Evolutionary conservation across 768 basidiomycete species (phyloP), one percentile per base, ranked within the genome.

Genomic region (Grammothele lineata): DNA sequence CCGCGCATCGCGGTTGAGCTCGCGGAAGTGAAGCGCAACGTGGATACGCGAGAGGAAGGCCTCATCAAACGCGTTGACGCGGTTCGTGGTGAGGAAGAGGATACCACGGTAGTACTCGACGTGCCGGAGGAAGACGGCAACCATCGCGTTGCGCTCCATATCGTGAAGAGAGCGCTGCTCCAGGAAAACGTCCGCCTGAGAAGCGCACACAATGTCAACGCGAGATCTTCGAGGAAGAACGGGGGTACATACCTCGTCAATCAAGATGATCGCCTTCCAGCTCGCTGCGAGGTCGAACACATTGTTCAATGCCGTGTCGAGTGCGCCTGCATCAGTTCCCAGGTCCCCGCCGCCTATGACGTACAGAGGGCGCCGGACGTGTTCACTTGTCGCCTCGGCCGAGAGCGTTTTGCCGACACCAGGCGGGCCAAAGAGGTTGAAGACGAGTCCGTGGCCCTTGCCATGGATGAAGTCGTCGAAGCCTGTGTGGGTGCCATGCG

Each of bases 41-140:
- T 80, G 81, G 56, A 81, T 80, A 45, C 81, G 77, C 15, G 79
- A 81, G 42, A 82, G 72, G 74, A 83, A 85, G 8, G 83, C 83
- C 51, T 80, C 79, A 57, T 84, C 82, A 62, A 83, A 81, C 1
- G 77, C 69, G 48, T 77, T 74, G 40, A 68, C 52, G 27, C 64
- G 56, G 58, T 70, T 70, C 10, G 69, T 70, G 9, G 69, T 70
- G 43, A 72, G 60, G 58, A 70, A 66, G 24, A 70, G 61, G 33
- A 72, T 63, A 22, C 69, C 69, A 27, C 60, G 57, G 53, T 68
- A 66, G 49, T 65, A 66, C 54, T 68, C 62, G 17, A 69, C 45
- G 41, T 63, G 51, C 2, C 66, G 63, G 5, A 67, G 53, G 54
- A 56, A 83, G 10, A 83, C 80, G 5, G 81, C 80, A 4, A 85